phyloP scores from a whole-genome alignment of 1,139 yeast genomes.

The Saccharomycopsis phalli region DNA sequence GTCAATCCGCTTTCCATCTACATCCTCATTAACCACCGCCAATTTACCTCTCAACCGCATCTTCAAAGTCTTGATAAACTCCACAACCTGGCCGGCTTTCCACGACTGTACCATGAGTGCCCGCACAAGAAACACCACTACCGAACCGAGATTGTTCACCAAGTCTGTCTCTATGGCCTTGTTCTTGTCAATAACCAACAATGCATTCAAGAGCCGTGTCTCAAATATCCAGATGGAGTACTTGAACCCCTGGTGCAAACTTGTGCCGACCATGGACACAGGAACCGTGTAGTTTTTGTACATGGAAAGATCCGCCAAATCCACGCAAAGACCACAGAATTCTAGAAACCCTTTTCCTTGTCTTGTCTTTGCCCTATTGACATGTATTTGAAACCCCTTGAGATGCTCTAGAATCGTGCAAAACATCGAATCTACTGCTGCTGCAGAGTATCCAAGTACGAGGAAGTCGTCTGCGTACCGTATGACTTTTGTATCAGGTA shows the following conservation, averaged over 20 bases:
- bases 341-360: conserved; percentile 37
- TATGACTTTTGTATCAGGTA: conserved; percentile 38
- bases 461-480: conserved; percentile 85
- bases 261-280: background rate
- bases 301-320: conserved; percentile 4
- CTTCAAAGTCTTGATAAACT: too few species aligned
- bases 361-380: conserved; percentile 50
- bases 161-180: background rate
- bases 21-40: too few species aligned
- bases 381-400: conserved; percentile 44
- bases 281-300: conserved; percentile 3
- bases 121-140: background rate
- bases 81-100: too few species aligned
- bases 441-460: conserved; percentile 38
- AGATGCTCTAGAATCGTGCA: conserved; percentile 26
- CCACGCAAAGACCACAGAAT: conserved; percentile 12
- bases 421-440: background rate
- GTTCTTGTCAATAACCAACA: background rate
- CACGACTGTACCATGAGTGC: too few species aligned
- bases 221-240: conserved; percentile 9
- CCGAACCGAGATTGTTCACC: background rate
- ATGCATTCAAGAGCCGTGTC: background rate
- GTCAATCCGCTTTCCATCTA: too few species aligned
- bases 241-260: background rate
- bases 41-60: too few species aligned